A percentile compares a stretch with the other conserved stretches of the same genome.
Conservation (phyloP, 1,284 basidiomycete species). For the Acaromyces ingoldii region DNA sequence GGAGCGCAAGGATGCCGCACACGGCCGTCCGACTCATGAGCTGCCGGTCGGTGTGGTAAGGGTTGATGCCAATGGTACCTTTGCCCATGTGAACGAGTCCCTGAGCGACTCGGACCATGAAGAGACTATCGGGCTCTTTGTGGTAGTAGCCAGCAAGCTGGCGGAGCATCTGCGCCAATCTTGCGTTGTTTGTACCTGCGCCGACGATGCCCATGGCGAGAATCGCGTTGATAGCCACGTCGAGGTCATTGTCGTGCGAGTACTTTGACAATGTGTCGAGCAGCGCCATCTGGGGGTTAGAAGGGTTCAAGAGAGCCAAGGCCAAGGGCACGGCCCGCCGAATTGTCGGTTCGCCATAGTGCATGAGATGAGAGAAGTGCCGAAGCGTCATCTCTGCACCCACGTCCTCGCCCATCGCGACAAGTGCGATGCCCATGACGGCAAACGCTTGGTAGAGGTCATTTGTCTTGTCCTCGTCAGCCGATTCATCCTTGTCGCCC, state of each 20-base stretch:
- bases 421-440: constrained; percentile 85
- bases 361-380: constrained; percentile 63
- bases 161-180: constrained; percentile 92
- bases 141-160: constrained; percentile 94
- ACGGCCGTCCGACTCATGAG: constrained; percentile 85
- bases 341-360: constrained; percentile 91
- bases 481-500: constrained; percentile 37
- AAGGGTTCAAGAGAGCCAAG: constrained; percentile 86
- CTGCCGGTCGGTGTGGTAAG: constrained; percentile 88
- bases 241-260: constrained; percentile 95
- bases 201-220: constrained; percentile 98
- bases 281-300: constrained; percentile 91
- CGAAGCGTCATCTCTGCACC: constrained; percentile 74
- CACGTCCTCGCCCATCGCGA: constrained; percentile 98
- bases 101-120: constrained; percentile 93
- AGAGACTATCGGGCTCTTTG: constrained; percentile 96
- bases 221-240: constrained; percentile 93
- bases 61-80: constrained; percentile 95
- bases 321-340: constrained; percentile 92
- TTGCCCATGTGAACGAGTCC: constrained; percentile 99
- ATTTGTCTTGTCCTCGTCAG: constrained; percentile 60
- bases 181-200: constrained; percentile 95
- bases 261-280: constrained; percentile 99
- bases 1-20: constrained; percentile 80
- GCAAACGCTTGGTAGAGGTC: constrained; percentile 90